These are phyloP conservation scores for Cryptococcus sp. DNA, from an alignment of 1,284 basidiomycete genomes.

Conservation along the genomic window DNA sequence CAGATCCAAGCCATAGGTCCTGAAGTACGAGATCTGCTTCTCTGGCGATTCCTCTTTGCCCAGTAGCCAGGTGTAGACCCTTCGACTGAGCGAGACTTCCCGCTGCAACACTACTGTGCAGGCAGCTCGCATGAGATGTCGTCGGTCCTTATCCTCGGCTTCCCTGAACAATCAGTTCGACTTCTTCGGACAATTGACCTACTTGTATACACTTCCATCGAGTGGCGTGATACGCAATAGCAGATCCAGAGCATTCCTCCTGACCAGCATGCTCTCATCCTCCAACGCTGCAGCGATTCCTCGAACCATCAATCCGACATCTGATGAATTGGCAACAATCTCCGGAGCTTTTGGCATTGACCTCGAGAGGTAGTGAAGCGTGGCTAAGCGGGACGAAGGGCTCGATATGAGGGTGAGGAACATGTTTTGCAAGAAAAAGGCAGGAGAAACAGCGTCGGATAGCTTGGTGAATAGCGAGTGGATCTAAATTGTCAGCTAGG, in stretches of 20 bases:
- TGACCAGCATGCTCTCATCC: conserved; percentile 83
- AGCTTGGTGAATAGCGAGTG: conserved; percentile 73
- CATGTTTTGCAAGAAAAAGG: conserved; percentile 92
- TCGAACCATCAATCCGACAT: conserved; percentile 86
- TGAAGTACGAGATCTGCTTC: conserved; percentile 66
- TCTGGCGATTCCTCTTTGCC: conserved; percentile 73
- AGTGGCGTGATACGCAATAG: conserved; percentile 68
- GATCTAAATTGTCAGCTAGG: conserved; percentile 55
- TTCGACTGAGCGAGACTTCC: conserved; percentile 87
- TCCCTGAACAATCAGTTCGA: conserved; percentile 12
- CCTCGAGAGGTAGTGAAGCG: conserved; percentile 79
- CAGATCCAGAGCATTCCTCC: conserved; percentile 74
- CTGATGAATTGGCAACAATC: conserved; percentile 53
- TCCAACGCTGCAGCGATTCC: conserved; percentile 84
- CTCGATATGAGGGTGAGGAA: conserved; percentile 91
- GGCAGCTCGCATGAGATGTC: conserved; percentile 72
- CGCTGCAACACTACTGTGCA: conserved; percentile 79
- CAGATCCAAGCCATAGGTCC: conserved; percentile 62
- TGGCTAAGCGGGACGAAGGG: conserved; percentile 77
- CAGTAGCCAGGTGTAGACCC: conserved; percentile 89
- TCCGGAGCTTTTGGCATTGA: conserved; percentile 57
- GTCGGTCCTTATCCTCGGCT: conserved; percentile 60
- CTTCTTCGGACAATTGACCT: conserved; percentile 4
- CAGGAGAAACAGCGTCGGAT: conserved; percentile 71
- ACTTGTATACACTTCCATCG: conserved; percentile 66